phyloP scores from a whole-genome alignment of 805 yeast genomes.

The Metschnikowia santaceciliae region DNA sequence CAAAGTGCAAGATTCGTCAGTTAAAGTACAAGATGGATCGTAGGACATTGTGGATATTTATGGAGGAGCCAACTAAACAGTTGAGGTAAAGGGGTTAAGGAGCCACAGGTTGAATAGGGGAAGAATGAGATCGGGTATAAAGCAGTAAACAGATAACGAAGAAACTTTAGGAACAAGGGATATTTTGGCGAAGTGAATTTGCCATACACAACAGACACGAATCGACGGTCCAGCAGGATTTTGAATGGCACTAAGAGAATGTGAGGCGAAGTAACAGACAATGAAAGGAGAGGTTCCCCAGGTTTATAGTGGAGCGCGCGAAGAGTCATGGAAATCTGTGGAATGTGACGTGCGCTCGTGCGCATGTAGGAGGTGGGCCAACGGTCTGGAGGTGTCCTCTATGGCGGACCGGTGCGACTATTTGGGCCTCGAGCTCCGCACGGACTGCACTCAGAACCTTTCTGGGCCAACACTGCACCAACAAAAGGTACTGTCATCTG shows the following conservation, averaged over 20 bases:
- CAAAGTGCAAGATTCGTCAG: neutral
- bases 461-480: no score
- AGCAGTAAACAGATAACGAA: no score
- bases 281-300: neutral
- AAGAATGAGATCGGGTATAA: neutral
- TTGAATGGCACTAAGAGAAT: no score
- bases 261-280: neutral
- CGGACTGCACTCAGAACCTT: neutral
- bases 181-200: no score
- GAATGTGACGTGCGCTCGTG: conserved; percentile 1
- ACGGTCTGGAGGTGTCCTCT: neutral
- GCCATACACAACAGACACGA: no score
- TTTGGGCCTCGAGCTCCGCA: neutral
- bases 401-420: no score
- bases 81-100: neutral
- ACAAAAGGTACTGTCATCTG: no score
- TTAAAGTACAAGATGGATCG: no score
- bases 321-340: conserved; percentile 2
- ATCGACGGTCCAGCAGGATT: no score
- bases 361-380: neutral
- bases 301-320: conserved; percentile 1
- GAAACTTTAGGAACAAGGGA: no score
- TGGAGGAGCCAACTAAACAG: neutral
- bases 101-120: neutral
- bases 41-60: no score